Evolutionary conservation across 768 basidiomycete genomes (phyloP).

Genomic region (Hirschioporus abietinus): DNA sequence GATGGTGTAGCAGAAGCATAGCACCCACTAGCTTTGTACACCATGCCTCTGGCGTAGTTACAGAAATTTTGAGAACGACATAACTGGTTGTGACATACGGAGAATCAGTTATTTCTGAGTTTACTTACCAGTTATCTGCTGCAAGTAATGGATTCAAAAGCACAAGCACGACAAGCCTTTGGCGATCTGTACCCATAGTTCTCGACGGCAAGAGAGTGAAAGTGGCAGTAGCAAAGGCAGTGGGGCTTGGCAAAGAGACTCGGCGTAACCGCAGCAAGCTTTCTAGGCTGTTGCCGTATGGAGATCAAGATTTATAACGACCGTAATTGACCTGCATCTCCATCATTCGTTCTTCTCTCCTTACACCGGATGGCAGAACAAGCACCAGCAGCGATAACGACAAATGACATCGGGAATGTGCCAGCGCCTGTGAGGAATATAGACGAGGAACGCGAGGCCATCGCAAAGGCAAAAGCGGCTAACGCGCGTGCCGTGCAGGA

Average conservation of each 20-base stretch:
- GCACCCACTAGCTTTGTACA: too few species aligned
- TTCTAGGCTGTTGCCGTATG: not conserved
- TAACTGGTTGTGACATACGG: too few species aligned
- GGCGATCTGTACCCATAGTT: too few species aligned
- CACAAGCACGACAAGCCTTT: too few species aligned
- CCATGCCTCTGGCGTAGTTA: too few species aligned
- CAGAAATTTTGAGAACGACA: too few species aligned
- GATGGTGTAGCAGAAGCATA: too few species aligned
- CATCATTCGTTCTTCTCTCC: not conserved
- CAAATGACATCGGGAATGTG: not conserved
- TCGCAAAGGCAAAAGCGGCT: not conserved
- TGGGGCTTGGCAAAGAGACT: not conserved
- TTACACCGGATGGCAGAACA: not conserved
- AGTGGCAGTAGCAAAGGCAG: not conserved
- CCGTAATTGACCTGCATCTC: not conserved
- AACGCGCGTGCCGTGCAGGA: conserved; percentile 14
- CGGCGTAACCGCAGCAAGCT: not conserved
- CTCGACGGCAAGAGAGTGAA: not conserved
- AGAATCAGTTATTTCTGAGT: too few species aligned
- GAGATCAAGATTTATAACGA: not conserved
- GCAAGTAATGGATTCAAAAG: too few species aligned
- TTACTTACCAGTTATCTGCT: too few species aligned
- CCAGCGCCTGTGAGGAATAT: not conserved
- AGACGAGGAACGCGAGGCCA: not conserved
- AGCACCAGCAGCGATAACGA: not conserved